Evolutionary conservation across 2,329 filamentous ascomycete species (phyloP).

Genomic region (Ceratocystiopsis brevicomis): DNA sequence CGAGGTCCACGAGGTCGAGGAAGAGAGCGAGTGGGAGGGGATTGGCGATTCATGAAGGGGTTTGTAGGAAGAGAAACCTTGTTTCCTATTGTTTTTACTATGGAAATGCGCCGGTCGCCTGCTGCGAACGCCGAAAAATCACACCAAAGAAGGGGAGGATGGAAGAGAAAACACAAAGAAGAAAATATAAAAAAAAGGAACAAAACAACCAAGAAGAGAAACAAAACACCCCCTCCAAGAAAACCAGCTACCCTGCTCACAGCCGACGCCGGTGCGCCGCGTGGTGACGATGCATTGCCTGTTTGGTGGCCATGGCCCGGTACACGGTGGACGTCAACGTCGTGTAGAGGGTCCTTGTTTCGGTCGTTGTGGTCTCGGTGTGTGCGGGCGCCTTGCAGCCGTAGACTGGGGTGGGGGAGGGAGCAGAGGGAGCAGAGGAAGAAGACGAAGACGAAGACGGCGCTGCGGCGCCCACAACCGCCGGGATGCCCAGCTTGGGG

Average conservation of each 20-base stretch:
- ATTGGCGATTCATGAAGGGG: constrained; percentile 8
- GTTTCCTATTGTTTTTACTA: too few relatives aligned
- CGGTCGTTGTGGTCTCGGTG: not conserved
- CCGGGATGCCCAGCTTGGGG: too few relatives aligned
- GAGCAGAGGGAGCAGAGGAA: not conserved
- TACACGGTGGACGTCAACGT: constrained; percentile 3
- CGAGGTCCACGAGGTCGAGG: not conserved
- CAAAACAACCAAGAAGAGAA: not conserved
- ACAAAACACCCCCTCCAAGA: not conserved
- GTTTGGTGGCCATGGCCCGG: not conserved
- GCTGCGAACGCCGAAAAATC: too few relatives aligned
- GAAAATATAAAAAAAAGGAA: not conserved
- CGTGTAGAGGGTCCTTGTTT: not conserved
- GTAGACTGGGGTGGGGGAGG: too few relatives aligned
- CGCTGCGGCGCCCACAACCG: too few relatives aligned
- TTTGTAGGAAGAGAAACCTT: not conserved
- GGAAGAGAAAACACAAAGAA: not conserved
- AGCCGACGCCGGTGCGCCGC: not conserved
- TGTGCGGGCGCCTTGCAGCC: not conserved
- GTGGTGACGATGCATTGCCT: not conserved
- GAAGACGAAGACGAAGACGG: not conserved
- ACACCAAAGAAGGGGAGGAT: not conserved
- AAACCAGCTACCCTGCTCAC: not conserved
- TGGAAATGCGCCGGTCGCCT: too few relatives aligned
- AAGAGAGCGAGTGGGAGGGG: constrained; percentile 6